Evolutionary conservation across 2,329 filamentous ascomycete genomes (phyloP).

Genomic region (Macroventuria anomochaeta): DNA sequence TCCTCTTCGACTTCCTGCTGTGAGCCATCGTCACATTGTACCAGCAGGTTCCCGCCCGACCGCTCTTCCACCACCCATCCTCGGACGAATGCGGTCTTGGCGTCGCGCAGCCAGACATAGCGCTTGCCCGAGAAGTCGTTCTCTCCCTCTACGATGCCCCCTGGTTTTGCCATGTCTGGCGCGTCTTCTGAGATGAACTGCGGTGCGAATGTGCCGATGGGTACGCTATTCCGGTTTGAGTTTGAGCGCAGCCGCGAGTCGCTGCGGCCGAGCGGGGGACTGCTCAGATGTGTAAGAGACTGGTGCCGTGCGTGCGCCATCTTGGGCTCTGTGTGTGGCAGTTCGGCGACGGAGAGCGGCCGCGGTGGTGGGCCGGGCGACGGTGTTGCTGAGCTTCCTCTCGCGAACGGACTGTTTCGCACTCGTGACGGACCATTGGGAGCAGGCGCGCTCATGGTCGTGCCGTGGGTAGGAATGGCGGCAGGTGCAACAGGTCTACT

Average conservation of each 20-base stretch:
- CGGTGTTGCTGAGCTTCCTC: conserved; percentile 66
- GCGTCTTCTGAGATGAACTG: conserved; percentile 90
- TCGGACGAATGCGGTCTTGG: conserved; percentile 85
- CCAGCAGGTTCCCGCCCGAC: conserved; percentile 71
- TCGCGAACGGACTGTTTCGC: conserved; percentile 75
- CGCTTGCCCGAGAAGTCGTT: conserved; percentile 99
- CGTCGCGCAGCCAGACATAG: conserved; percentile 96
- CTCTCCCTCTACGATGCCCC: conserved; percentile 83
- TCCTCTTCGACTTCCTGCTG: conserved; percentile 87
- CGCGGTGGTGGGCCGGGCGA: conserved; percentile 77
- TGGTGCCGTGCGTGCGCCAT: conserved; percentile 70
- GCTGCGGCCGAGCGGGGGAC: conserved; percentile 40
- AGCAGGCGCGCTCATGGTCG: conserved; percentile 61
- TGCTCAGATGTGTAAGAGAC: conserved; percentile 63
- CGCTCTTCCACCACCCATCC: conserved; percentile 90
- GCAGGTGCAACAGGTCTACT: conserved; percentile 34
- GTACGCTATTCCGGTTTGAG: conserved; percentile 69
- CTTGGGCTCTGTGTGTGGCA: conserved; percentile 40
- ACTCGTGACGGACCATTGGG: conserved; percentile 69
- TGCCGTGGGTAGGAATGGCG: conserved; percentile 22
- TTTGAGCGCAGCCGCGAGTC: conserved; percentile 59
- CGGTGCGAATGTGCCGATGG: conserved; percentile 88
- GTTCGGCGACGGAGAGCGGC: conserved; percentile 58
- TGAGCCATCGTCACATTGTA: conserved; percentile 95
- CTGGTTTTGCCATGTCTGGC: conserved; percentile 63